Conservation (phyloP, 1,284 basidiomycete genomes). For the Mycena citricolor region DNA sequence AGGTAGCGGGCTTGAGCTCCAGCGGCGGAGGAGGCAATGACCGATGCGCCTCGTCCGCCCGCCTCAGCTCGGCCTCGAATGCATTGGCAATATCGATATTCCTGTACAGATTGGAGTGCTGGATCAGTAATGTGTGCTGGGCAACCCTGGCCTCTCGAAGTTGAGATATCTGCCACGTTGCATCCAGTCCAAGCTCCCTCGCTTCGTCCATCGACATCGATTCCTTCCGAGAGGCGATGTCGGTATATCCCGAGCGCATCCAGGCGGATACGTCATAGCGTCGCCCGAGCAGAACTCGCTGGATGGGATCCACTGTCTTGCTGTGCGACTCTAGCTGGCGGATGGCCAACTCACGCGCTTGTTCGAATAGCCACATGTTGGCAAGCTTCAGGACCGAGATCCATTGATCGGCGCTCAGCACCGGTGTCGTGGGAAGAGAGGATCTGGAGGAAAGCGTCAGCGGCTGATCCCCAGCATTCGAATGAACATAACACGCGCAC, state of each 20-base stretch:
- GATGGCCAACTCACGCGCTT: slow-evolving; percentile 16
- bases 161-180: slow-evolving; percentile 6
- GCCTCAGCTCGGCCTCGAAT: slow-evolving; percentile 12
- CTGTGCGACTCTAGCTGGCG: background rate
- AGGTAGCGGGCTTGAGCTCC: too few relatives aligned
- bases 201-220: slow-evolving; percentile 6
- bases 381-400: slow-evolving; percentile 20
- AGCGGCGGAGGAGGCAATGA: too few relatives aligned
- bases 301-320: background rate
- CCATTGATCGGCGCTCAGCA: slow-evolving; percentile 12
- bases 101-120: slow-evolving; percentile 1
- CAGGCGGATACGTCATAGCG: slow-evolving; percentile 12
- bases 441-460: slow-evolving; percentile 12
- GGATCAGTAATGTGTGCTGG: too few relatives aligned
- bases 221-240: slow-evolving; percentile 3
- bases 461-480: too few relatives aligned
- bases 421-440: slow-evolving; percentile 1
- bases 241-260: slow-evolving; percentile 14
- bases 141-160: slow-evolving; percentile 9
- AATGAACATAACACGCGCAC: slow-evolving; percentile 26
- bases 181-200: slow-evolving; percentile 6
- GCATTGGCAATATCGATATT: background rate
- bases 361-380: slow-evolving; percentile 17
- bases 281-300: slow-evolving; percentile 5
- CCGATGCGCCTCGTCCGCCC: background rate